A percentile compares a stretch with the other conserved stretches of the same genome.
Conservation (phyloP, 2,329 filamentous ascomycete genomes). For the Xylaria sp. region DNA sequence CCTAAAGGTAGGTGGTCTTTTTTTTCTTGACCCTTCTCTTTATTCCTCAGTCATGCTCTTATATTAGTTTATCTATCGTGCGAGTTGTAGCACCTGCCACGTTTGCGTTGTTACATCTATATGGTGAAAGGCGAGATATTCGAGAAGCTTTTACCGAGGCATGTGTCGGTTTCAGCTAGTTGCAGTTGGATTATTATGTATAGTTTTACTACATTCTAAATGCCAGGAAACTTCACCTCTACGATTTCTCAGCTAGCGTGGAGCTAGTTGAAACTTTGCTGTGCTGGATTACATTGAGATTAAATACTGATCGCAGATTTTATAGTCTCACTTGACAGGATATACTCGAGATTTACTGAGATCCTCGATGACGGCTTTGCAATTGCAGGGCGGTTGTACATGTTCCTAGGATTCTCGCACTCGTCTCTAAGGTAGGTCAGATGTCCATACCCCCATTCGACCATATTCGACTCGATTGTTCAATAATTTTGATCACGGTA, state of each 20-base stretch:
- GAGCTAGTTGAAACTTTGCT: neutral
- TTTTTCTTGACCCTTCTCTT: no score
- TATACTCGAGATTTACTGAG: constrained; percentile 65
- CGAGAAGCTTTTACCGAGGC: no score
- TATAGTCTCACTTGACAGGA: constrained; percentile 50
- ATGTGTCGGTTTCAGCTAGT: no score
- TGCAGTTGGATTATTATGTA: no score
- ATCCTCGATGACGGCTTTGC: constrained; percentile 64
- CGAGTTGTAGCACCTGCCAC: neutral
- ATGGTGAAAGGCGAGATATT: no score
- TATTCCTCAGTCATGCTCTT: neutral
- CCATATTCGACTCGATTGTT: neutral
- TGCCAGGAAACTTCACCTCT: no score
- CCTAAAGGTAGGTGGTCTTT: constrained; percentile 42
- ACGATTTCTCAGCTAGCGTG: neutral
- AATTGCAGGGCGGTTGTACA: constrained; percentile 67
- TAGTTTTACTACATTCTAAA: no score
- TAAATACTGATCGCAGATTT: neutral
- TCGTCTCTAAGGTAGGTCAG: constrained; percentile 65
- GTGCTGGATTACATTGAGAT: neutral
- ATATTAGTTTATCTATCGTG: neutral
- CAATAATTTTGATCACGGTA: neutral
- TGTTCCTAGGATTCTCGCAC: constrained; percentile 79
- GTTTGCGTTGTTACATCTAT: no score
- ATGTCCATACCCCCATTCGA: neutral